phyloP scores from a whole-genome alignment of 768 basidiomycete genomes.

The Pisolithus microcarpus region DNA sequence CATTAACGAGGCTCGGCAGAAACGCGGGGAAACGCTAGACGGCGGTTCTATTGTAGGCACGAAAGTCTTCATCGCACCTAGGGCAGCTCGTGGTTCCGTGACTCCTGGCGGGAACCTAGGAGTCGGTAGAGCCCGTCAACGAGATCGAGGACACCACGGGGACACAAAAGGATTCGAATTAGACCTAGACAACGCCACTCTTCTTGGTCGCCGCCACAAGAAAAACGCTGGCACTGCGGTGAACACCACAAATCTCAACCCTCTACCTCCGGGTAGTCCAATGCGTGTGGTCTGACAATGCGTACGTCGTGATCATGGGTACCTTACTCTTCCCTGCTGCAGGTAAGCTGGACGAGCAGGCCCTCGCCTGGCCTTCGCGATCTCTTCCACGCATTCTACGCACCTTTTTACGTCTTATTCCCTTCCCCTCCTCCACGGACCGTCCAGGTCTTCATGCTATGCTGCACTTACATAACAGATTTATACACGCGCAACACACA shows the following conservation, averaged over 20 bases:
- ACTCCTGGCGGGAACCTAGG: constrained; percentile 26
- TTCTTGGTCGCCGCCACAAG: constrained; percentile 67
- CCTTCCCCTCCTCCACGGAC: no score
- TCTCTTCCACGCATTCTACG: neutral
- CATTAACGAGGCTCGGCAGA: constrained; percentile 41
- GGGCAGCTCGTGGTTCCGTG: neutral
- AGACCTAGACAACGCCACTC: constrained; percentile 78
- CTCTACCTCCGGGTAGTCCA: constrained; percentile 22
- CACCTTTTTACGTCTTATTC: neutral
- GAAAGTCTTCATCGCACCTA: constrained; percentile 11
- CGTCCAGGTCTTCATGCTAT: no score
- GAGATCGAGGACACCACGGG: constrained; percentile 45
- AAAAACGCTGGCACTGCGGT: constrained; percentile 20
- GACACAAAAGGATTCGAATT: constrained; percentile 61
- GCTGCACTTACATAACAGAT: no score
- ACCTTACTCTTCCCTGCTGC: neutral
- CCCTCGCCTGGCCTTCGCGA: neutral
- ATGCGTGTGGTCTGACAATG: constrained; percentile 22
- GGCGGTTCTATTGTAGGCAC: neutral
- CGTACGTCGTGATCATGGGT: neutral
- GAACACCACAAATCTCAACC: constrained; percentile 14
- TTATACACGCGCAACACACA: no score
- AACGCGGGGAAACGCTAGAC: constrained; percentile 26
- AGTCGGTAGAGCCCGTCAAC: constrained; percentile 64
- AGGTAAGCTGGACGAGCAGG: no score